Conservation (phyloP, 495 filamentous ascomycete species). For the Friedmanniomyces simplex region DNA sequence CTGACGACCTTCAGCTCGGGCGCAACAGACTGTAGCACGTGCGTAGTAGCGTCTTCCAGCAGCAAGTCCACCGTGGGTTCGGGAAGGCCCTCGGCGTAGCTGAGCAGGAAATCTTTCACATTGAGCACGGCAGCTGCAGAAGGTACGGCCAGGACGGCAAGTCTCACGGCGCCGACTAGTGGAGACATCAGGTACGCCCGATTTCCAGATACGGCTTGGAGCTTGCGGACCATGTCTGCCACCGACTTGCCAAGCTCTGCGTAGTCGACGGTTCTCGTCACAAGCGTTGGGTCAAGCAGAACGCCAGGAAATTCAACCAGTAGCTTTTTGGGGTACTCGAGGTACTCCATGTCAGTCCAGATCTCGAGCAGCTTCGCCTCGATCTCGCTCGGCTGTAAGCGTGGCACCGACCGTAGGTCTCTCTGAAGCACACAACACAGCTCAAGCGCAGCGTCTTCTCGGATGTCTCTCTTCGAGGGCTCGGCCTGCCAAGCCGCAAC, state of each 20-base stretch:
- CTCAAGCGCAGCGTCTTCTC: conserved; percentile 1
- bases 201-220: conserved; percentile 22
- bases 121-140: conserved; percentile 14
- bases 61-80: conserved; percentile 29
- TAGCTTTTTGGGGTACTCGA: conserved; percentile 29
- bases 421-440: background rate
- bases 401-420: background rate
- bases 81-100: conserved; percentile 27
- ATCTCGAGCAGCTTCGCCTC: conserved; percentile 23
- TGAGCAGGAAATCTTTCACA: conserved; percentile 24
- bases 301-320: conserved; percentile 21
- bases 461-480: conserved; percentile 1
- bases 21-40: conserved; percentile 18
- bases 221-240: conserved; percentile 1
- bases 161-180: conserved; percentile 23
- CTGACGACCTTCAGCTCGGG: conserved; percentile 5
- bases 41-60: conserved; percentile 26
- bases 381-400: background rate
- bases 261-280: conserved; percentile 1
- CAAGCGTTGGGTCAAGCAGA: conserved; percentile 23
- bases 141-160: conserved; percentile 13
- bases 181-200: conserved; percentile 26
- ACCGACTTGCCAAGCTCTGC: background rate
- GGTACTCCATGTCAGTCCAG: conserved; percentile 32
- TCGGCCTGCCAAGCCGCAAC: background rate